phyloP scores from a whole-genome alignment of 495 filamentous ascomycete species.

The Tuber borchii region DNA sequence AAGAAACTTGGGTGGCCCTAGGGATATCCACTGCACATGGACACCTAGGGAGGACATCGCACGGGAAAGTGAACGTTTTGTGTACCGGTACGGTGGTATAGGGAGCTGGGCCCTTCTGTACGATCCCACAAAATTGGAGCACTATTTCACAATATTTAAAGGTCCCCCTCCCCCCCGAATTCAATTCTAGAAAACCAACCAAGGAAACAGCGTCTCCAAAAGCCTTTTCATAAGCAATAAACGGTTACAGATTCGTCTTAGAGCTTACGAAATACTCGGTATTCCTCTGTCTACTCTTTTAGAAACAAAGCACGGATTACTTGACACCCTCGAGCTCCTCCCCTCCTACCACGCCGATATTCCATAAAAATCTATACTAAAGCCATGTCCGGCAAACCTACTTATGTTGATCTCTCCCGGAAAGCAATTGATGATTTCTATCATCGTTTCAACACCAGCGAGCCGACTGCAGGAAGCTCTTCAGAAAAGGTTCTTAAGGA shows the following conservation, averaged over 20 bases:
- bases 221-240: neutral
- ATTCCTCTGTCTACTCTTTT: neutral
- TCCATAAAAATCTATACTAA: neutral
- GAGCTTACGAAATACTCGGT: neutral
- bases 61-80: neutral
- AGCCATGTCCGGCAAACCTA: neutral
- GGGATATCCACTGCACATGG: neutral
- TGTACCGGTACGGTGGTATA: no score
- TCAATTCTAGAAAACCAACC: neutral
- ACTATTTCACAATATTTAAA: neutral
- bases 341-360: no score
- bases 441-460: no score
- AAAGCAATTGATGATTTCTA: no score
- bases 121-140: neutral
- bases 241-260: neutral
- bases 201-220: neutral
- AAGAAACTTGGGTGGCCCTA: neutral
- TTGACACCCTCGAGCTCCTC: neutral
- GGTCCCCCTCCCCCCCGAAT: neutral
- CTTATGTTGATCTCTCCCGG: neutral
- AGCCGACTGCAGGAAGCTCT: no score
- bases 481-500: no score
- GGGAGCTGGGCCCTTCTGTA: neutral
- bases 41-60: neutral
- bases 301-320: no score